Evolutionary conservation across 164 flowering plant species (phyloP).

Genomic region (Umbilicus rupestris): DNA sequence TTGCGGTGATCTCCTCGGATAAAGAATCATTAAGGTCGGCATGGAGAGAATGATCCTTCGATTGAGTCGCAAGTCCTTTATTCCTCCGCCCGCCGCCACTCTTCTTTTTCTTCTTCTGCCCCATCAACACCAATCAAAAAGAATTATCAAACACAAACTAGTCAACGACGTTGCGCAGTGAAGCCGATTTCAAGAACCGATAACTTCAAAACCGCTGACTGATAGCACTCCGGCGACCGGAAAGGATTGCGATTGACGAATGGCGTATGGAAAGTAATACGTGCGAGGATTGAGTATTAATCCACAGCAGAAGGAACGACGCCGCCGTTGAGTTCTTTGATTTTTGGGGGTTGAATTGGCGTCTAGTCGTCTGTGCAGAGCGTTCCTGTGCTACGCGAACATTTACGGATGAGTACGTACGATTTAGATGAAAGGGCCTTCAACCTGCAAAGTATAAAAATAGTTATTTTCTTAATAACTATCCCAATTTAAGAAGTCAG

Average conservation of each 20-base stretch:
- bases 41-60: conserved; percentile 30
- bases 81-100: conserved; percentile 26
- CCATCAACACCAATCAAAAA: conserved; percentile 20
- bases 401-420: neutral
- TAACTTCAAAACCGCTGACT: no score
- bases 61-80: conserved; percentile 26
- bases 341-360: neutral
- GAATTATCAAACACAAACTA: neutral
- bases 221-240: neutral
- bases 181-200: no score
- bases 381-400: neutral
- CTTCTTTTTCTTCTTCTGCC: conserved; percentile 53
- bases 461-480: no score
- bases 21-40: conserved; percentile 28
- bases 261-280: no score
- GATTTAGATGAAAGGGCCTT: no score
- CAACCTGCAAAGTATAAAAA: no score
- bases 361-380: neutral
- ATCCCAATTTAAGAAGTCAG: no score
- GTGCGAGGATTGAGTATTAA: no score
- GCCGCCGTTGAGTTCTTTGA: neutral
- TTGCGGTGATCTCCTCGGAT: conserved; percentile 48
- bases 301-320: neutral
- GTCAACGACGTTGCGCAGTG: no score
- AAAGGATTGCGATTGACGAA: neutral